A percentile compares a stretch with the other conserved stretches of the same genome.
Evolutionary conservation across 768 basidiomycete species (phyloP).

Genomic region (Boletus barrowsii): DNA sequence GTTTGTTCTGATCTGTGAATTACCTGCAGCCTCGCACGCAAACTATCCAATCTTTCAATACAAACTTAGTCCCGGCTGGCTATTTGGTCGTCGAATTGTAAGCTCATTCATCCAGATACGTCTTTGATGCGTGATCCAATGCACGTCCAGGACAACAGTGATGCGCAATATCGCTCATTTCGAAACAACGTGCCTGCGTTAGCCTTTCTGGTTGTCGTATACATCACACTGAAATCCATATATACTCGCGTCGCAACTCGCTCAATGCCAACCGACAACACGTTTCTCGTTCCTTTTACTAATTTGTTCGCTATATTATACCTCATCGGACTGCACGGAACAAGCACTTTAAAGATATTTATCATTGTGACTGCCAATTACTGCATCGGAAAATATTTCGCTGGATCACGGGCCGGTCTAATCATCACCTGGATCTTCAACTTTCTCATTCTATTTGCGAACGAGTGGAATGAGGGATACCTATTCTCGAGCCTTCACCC

Average conservation of each 20-base stretch:
- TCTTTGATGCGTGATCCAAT: neutral
- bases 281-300: constrained; percentile 54
- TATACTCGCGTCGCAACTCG: constrained; percentile 36
- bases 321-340: constrained; percentile 76
- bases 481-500: constrained; percentile 55
- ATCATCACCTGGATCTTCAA: constrained; percentile 79
- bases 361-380: constrained; percentile 72
- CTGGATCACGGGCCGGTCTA: constrained; percentile 45
- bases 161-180: constrained; percentile 87
- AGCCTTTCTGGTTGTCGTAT: constrained; percentile 42
- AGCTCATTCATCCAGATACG: constrained; percentile 30
- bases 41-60: constrained; percentile 65
- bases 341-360: constrained; percentile 74
- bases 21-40: constrained; percentile 58
- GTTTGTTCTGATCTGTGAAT: constrained; percentile 1
- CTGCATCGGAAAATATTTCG: constrained; percentile 46
- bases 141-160: constrained; percentile 79
- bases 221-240: constrained; percentile 54
- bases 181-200: constrained; percentile 75
- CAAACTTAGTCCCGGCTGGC: constrained; percentile 72
- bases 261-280: constrained; percentile 23
- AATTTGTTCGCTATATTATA: constrained; percentile 59
- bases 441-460: constrained; percentile 65
- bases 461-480: constrained; percentile 76
- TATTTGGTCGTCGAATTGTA: constrained; percentile 76